Evolutionary conservation across 345 rosid genomes (phyloP).

Genomic region (Triadica sebifera): DNA sequence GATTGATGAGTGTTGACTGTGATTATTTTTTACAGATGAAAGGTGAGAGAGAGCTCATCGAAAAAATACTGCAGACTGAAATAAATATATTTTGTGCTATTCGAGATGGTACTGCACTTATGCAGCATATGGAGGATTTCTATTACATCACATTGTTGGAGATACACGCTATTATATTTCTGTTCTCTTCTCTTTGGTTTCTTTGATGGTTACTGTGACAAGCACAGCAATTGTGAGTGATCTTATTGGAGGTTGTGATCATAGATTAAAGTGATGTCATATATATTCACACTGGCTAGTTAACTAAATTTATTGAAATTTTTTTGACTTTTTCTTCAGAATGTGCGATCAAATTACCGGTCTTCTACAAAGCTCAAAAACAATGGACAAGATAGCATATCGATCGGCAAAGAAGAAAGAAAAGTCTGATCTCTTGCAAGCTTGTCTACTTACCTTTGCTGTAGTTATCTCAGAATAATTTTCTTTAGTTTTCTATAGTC

Average conservation of each 20-base stretch:
- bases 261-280: neutral
- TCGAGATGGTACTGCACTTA: constrained; percentile 91
- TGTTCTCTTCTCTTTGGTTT: neutral
- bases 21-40: constrained; percentile 63
- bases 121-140: constrained; percentile 99
- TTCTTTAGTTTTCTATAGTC: neutral
- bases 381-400: constrained; percentile 20
- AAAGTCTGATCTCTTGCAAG: neutral
- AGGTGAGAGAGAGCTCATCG: constrained; percentile 91
- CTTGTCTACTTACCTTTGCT: too few species aligned
- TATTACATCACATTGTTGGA: constrained; percentile 84
- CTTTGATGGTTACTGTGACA: neutral
- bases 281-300: too few species aligned
- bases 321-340: constrained; percentile 55
- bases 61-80: constrained; percentile 83
- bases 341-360: constrained; percentile 59
- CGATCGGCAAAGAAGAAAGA: constrained; percentile 6
- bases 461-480: too few species aligned
- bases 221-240: too few species aligned
- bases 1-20: constrained; percentile 9
- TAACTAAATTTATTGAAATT: too few species aligned
- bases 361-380: constrained; percentile 20
- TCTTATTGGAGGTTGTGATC: too few species aligned
- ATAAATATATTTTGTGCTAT: constrained; percentile 80
- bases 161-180: constrained; percentile 36